A percentile compares a stretch with the other conserved stretches of the same genome.
Conservation (phyloP, 2,329 filamentous ascomycete genomes). For the Pseudogymnoascus sp. region DNA sequence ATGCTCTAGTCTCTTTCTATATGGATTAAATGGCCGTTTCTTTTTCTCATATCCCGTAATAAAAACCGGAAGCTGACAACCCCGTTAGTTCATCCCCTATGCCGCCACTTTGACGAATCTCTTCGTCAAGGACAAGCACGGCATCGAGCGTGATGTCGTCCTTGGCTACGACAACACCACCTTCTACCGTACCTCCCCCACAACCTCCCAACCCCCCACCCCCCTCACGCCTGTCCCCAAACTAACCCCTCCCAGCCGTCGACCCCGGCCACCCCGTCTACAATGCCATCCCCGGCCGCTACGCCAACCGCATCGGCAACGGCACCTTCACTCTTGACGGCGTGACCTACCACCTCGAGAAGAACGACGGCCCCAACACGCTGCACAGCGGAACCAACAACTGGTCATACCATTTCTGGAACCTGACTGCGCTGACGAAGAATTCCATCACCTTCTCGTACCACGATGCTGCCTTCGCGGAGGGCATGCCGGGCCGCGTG, state of each 20-base stretch:
- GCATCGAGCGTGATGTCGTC: slow-evolving; percentile 56
- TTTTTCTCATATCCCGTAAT: too few species aligned
- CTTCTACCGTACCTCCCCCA: slow-evolving; percentile 39
- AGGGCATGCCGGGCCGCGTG: slow-evolving; percentile 58
- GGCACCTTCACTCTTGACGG: slow-evolving; percentile 47
- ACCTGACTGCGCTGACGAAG: slow-evolving; percentile 47
- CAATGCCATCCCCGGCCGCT: slow-evolving; percentile 55
- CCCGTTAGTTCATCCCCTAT: slow-evolving; percentile 44
- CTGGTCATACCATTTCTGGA: slow-evolving; percentile 59
- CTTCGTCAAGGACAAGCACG: slow-evolving; percentile 56
- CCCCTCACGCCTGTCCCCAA: background rate
- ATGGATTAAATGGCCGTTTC: background rate
- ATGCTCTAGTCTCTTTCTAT: background rate
- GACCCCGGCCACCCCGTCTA: slow-evolving; percentile 52
- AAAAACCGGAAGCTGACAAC: slow-evolving; percentile 10
- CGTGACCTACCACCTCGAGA: slow-evolving; percentile 45
- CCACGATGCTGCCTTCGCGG: slow-evolving; percentile 49
- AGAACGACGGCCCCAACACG: slow-evolving; percentile 50
- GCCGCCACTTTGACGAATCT: slow-evolving; percentile 57
- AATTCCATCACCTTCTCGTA: slow-evolving; percentile 62
- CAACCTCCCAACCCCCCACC: too few species aligned
- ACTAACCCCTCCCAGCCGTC: slow-evolving; percentile 22
- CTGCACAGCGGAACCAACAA: slow-evolving; percentile 55
- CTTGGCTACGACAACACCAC: slow-evolving; percentile 57
- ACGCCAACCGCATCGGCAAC: slow-evolving; percentile 59